Evolutionary conservation across 2,329 filamentous ascomycete species (phyloP).

Genomic region (Sporothrix curviconia): DNA sequence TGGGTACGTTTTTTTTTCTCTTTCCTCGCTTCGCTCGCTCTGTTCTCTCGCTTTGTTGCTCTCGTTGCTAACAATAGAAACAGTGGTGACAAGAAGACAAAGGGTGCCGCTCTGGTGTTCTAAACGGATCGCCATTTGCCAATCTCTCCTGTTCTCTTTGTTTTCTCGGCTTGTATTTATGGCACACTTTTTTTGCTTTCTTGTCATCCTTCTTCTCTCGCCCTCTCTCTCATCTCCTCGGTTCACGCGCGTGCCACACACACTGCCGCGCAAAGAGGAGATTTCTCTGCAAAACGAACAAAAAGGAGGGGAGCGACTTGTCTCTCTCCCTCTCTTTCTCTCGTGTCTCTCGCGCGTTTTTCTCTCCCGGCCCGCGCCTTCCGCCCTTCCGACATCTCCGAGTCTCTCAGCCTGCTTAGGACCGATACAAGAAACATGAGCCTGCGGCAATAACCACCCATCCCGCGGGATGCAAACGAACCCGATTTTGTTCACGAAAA

Average conservation of each 20-base stretch:
- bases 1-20: slow-evolving; percentile 59
- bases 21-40: not conserved
- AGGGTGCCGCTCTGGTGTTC: slow-evolving; percentile 99
- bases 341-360: not conserved
- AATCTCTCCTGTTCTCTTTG: slow-evolving; percentile 6
- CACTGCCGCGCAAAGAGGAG: not conserved
- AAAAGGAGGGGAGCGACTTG: too few relatives aligned
- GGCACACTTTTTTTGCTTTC: slow-evolving; percentile 5
- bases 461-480: too few relatives aligned
- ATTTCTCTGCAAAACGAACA: too few relatives aligned
- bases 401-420: not conserved
- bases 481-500: too few relatives aligned
- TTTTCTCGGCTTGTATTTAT: slow-evolving; percentile 1
- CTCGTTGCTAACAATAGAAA: slow-evolving; percentile 33
- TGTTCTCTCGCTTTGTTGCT: not conserved
- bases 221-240: too few relatives aligned
- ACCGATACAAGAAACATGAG: slow-evolving; percentile 1
- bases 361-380: not conserved
- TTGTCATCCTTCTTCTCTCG: not conserved
- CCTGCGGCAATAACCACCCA: not conserved
- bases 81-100: slow-evolving; percentile 99
- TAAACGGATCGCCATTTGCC: slow-evolving; percentile 51
- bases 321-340: too few relatives aligned
- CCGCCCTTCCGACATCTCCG: not conserved
- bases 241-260: not conserved